Conservation (phyloP, 495 filamentous ascomycete genomes). For the Geoglossum glabrum region DNA sequence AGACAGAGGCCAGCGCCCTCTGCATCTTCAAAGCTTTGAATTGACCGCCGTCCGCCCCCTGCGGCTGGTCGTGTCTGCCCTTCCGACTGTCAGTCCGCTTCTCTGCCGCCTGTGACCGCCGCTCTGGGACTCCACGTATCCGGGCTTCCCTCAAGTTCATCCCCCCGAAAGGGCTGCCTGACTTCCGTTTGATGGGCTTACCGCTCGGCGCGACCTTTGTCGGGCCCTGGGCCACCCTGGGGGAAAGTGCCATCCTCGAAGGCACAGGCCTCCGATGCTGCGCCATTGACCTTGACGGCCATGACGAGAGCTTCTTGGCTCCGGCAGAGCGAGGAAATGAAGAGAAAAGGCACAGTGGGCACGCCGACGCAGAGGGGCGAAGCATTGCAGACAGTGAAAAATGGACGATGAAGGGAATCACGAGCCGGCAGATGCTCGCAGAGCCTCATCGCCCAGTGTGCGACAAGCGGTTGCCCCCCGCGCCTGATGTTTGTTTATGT, state of each 20-base stretch:
- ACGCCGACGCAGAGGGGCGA: background rate
- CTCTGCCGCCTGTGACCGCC: slow-evolving; percentile 14
- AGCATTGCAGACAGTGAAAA: too few species aligned
- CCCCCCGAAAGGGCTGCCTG: slow-evolving; percentile 44
- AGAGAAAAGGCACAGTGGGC: background rate
- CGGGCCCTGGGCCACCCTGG: slow-evolving; percentile 36
- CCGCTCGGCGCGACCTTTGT: slow-evolving; percentile 21
- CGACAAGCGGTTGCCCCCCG: background rate
- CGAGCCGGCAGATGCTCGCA: background rate
- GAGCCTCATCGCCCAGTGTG: background rate
- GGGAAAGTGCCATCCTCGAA: slow-evolving; percentile 65
- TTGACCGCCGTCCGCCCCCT: slow-evolving; percentile 12
- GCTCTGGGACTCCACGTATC: slow-evolving; percentile 26
- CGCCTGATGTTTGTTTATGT: background rate
- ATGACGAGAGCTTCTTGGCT: background rate
- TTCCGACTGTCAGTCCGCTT: slow-evolving; percentile 9
- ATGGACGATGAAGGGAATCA: background rate
- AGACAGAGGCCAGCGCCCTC: slow-evolving; percentile 46
- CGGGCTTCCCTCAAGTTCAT: slow-evolving; percentile 61
- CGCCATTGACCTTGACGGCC: slow-evolving; percentile 4
- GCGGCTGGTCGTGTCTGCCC: slow-evolving; percentile 18
- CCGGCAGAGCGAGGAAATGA: background rate
- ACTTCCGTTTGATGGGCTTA: slow-evolving; percentile 7
- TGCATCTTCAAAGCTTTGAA: slow-evolving; percentile 95
- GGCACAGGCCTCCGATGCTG: slow-evolving; percentile 26